Evolutionary conservation across 2,329 filamentous ascomycete species (phyloP).

Genomic region (Huntiella abstrusa): DNA sequence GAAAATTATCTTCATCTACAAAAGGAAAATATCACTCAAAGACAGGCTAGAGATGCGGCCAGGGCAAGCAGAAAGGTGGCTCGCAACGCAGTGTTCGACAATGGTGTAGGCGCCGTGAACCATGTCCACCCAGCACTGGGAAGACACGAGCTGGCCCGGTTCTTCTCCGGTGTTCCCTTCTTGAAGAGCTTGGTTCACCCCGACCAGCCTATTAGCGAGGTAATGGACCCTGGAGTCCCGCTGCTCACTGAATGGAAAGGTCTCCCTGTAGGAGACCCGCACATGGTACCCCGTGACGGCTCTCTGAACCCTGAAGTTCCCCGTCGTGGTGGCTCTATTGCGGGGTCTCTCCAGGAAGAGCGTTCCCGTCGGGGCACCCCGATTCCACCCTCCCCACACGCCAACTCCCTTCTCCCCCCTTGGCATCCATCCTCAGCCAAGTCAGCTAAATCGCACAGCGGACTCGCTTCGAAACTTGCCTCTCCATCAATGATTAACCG

Average conservation of each 20-base stretch:
- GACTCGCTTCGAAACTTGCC: slow-evolving; percentile 14
- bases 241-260: background rate
- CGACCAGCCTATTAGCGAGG: background rate
- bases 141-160: slow-evolving; percentile 24
- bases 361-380: slow-evolving; percentile 23
- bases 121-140: background rate
- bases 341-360: slow-evolving; percentile 25
- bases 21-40: slow-evolving; percentile 17
- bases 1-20: slow-evolving; percentile 36
- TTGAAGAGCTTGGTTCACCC: slow-evolving; percentile 15
- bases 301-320: background rate
- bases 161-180: slow-evolving; percentile 25
- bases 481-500: background rate
- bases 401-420: slow-evolving; percentile 31
- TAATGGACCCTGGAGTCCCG: background rate
- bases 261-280: too few relatives aligned
- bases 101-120: slow-evolving; percentile 21
- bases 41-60: slow-evolving; percentile 15
- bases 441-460: slow-evolving; percentile 17
- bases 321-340: background rate
- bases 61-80: slow-evolving; percentile 23
- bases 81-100: slow-evolving; percentile 16
- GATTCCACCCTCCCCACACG: slow-evolving; percentile 47
- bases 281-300: background rate
- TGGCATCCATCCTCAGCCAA: slow-evolving; percentile 34